phyloP scores from a whole-genome alignment of 2,329 filamentous ascomycete species.

The Cordyceps fumosorosea region DNA sequence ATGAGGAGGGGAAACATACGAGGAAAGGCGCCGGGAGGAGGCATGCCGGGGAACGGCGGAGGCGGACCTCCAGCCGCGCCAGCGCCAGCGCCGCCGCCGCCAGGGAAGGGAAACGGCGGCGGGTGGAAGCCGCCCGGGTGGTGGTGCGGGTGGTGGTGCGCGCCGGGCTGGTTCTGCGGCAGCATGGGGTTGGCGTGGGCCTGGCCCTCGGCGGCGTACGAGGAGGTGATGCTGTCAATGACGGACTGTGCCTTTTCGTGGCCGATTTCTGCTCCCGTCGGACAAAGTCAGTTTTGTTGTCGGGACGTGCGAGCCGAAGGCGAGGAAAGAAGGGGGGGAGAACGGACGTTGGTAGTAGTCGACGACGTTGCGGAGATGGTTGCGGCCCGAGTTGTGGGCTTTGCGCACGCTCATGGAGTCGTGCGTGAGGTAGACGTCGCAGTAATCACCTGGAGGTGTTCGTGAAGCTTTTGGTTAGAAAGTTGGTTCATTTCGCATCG shows the following conservation, averaged over 20 bases:
- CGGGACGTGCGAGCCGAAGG: not conserved
- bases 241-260: slow-evolving; percentile 98
- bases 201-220: slow-evolving; percentile 91
- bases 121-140: slow-evolving; percentile 21
- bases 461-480: not conserved
- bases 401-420: slow-evolving; percentile 99
- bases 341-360: slow-evolving; percentile 90
- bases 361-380: slow-evolving; percentile 94
- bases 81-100: slow-evolving; percentile 47
- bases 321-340: not conserved
- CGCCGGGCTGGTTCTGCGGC: slow-evolving; percentile 56
- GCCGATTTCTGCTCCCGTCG: slow-evolving; percentile 67
- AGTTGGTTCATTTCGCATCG: not conserved
- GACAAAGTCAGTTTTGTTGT: not conserved
- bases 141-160: slow-evolving; percentile 19
- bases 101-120: slow-evolving; percentile 58
- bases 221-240: slow-evolving; percentile 95
- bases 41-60: slow-evolving; percentile 53
- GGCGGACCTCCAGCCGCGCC: slow-evolving; percentile 35
- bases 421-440: slow-evolving; percentile 99
- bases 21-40: slow-evolving; percentile 37
- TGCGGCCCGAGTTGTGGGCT: slow-evolving; percentile 93
- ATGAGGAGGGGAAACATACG: too few relatives aligned
- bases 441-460: slow-evolving; percentile 66
- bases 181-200: slow-evolving; percentile 80